phyloP scores from a whole-genome alignment of 495 filamentous ascomycete genomes.

The Collariella sp. region DNA sequence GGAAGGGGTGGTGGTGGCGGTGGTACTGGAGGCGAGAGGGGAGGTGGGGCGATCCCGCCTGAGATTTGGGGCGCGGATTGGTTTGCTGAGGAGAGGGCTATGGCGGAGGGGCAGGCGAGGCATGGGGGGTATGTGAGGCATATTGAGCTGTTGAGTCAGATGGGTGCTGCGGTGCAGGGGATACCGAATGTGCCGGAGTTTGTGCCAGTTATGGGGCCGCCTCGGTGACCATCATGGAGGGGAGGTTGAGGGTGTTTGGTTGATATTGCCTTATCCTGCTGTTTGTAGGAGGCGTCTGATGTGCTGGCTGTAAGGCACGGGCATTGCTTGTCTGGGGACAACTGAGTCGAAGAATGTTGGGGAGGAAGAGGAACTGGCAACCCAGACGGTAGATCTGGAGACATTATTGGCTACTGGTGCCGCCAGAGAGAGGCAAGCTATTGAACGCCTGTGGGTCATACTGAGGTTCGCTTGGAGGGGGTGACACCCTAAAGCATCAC shows the following conservation, averaged over 20 bases:
- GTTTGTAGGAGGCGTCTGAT: background rate
- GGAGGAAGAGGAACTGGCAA: no score
- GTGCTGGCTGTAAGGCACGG: no score
- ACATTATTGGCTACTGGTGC: background rate
- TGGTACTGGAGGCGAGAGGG: slow-evolving; percentile 3
- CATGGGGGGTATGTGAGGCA: slow-evolving; percentile 33
- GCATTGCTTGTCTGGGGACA: no score
- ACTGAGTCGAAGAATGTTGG: no score
- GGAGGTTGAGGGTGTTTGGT: background rate
- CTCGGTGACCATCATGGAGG: background rate
- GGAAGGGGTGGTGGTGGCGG: background rate
- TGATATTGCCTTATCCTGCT: background rate
- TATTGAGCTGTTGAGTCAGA: slow-evolving; percentile 42
- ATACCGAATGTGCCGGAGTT: slow-evolving; percentile 25
- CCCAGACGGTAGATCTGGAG: background rate
- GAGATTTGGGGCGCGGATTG: slow-evolving; percentile 45
- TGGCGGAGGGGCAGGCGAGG: slow-evolving; percentile 21
- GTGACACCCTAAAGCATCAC: no score
- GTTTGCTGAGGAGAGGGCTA: slow-evolving; percentile 32
- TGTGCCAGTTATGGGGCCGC: slow-evolving; percentile 6
- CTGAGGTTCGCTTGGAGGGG: no score
- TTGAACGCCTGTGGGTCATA: background rate
- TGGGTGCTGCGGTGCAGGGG: slow-evolving; percentile 31
- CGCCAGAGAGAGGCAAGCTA: background rate
- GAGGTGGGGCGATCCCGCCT: slow-evolving; percentile 37